A percentile compares a stretch with the other conserved stretches of the same genome.
Conservation (phyloP, 768 basidiomycete genomes). For the Rhizopogon vulgaris region DNA sequence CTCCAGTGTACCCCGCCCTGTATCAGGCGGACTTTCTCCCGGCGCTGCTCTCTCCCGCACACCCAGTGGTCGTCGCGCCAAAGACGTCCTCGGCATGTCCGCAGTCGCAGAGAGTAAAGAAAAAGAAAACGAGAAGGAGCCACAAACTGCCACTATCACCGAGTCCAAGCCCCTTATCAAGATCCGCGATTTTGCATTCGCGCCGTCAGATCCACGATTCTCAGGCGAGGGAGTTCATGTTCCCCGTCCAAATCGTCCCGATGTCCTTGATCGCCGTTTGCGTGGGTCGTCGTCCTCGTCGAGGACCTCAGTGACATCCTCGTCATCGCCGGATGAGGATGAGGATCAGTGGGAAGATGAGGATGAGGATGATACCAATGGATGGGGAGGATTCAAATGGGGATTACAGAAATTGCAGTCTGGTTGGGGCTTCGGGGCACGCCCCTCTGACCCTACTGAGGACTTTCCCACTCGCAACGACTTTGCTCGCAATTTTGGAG, state of each 20-base stretch:
- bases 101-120: slow-evolving; percentile 8
- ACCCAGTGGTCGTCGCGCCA: slow-evolving; percentile 14
- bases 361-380: slow-evolving; percentile 22
- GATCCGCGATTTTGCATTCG: slow-evolving; percentile 47
- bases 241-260: slow-evolving; percentile 33
- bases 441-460: slow-evolving; percentile 5
- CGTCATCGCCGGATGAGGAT: slow-evolving; percentile 15
- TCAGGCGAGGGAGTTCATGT: slow-evolving; percentile 34
- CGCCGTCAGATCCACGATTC: slow-evolving; percentile 37
- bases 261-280: slow-evolving; percentile 23
- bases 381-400: slow-evolving; percentile 37
- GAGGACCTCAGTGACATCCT: slow-evolving; percentile 14
- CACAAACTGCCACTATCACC: background rate
- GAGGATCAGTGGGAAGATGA: slow-evolving; percentile 18
- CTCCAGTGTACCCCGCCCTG: slow-evolving; percentile 10
- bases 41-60: slow-evolving; percentile 6
- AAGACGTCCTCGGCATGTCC: slow-evolving; percentile 10
- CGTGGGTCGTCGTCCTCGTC: slow-evolving; percentile 20
- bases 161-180: slow-evolving; percentile 23
- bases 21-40: slow-evolving; percentile 6
- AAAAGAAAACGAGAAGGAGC: background rate
- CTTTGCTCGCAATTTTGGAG: slow-evolving; percentile 42
- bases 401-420: slow-evolving; percentile 31
- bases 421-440: slow-evolving; percentile 28
- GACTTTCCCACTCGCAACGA: slow-evolving; percentile 35